A percentile compares a stretch with the other conserved stretches of the same genome.
These are phyloP conservation scores for Venturia effusa DNA, from an alignment of 2,329 filamentous ascomycete species.

Conservation along the genomic window DNA sequence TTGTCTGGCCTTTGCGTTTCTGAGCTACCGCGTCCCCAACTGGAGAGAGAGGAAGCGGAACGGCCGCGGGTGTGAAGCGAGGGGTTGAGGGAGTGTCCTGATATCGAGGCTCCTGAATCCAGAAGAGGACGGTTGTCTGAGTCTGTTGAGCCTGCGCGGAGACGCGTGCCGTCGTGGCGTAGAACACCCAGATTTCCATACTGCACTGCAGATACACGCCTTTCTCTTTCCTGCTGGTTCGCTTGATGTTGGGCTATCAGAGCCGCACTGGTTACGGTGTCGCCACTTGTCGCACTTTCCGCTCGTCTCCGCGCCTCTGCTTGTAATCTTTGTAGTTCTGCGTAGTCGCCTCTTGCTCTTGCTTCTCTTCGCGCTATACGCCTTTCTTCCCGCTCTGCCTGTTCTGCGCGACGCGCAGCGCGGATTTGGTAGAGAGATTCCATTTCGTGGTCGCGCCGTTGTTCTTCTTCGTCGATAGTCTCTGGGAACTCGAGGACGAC, in stretches of 20 bases:
- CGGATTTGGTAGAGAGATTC: constrained; percentile 85
- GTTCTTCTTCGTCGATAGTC: constrained; percentile 67
- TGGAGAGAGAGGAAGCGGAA: constrained; percentile 31
- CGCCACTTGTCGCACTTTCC: constrained; percentile 26
- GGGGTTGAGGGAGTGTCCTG: constrained; percentile 19
- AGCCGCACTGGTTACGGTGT: constrained; percentile 21
- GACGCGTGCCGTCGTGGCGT: constrained; percentile 63
- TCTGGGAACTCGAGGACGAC: constrained; percentile 78
- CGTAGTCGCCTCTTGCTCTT: constrained; percentile 54
- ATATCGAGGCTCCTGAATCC: constrained; percentile 59
- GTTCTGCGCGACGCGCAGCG: constrained; percentile 61
- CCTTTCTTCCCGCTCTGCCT: constrained; percentile 67
- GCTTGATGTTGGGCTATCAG: constrained; percentile 48
- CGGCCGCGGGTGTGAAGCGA: constrained; percentile 29
- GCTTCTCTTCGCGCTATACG: constrained; percentile 61
- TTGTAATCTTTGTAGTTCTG: constrained; percentile 33
- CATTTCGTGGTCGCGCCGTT: constrained; percentile 80
- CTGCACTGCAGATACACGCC: constrained; percentile 62
- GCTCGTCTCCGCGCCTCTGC: constrained; percentile 44
- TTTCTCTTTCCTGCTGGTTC: constrained; percentile 48
- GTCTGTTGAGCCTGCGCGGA: constrained; percentile 63
- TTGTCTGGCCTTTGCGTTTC: constrained; percentile 15
- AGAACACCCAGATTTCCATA: constrained; percentile 69
- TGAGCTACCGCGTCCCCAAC: constrained; percentile 27
- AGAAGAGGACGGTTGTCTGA: constrained; percentile 62